A percentile compares a stretch with the other conserved stretches of the same genome.
Evolutionary conservation across 1,284 basidiomycete genomes (phyloP).

Genomic region (Marasmius oreades): DNA sequence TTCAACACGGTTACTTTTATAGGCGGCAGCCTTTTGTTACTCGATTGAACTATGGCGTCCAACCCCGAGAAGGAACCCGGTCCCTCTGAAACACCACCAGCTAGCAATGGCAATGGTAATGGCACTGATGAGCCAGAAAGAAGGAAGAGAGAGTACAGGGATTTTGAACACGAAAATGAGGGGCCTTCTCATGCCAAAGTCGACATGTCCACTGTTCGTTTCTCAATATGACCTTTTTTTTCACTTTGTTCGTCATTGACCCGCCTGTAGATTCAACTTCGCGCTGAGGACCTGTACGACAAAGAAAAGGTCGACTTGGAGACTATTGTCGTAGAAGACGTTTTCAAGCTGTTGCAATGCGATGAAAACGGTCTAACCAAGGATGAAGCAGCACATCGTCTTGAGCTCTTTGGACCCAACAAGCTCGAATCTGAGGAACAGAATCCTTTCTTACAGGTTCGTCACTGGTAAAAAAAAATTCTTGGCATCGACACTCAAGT

Average conservation of each 20-base stretch:
- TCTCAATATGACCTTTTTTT: constrained; percentile 10
- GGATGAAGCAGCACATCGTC: constrained; percentile 80
- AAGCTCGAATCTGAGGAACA: constrained; percentile 90
- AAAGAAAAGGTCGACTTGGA: constrained; percentile 99
- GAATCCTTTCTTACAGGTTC: constrained; percentile 82
- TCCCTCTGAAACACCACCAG: constrained; percentile 40
- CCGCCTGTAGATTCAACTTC: constrained; percentile 71
- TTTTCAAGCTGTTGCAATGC: constrained; percentile 94
- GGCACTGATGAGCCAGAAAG: constrained; percentile 40
- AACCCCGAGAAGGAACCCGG: constrained; percentile 64
- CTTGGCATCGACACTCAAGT: constrained; percentile 1
- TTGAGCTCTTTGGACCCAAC: constrained; percentile 96
- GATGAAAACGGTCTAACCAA: constrained; percentile 74
- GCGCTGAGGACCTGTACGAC: constrained; percentile 93
- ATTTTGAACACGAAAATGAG: constrained; percentile 77
- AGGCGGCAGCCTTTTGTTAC: constrained; percentile 6
- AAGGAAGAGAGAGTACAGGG: constrained; percentile 90
- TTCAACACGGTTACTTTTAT: not conserved
- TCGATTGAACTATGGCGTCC: constrained; percentile 29
- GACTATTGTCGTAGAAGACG: constrained; percentile 94
- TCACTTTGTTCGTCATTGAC: constrained; percentile 8
- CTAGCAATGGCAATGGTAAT: constrained; percentile 20
- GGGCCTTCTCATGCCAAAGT: constrained; percentile 78
- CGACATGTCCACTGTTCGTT: constrained; percentile 74
- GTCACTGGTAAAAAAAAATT: constrained; percentile 15